Evolutionary conservation across 805 yeast genomes (phyloP), one percentile per base, ranked within the genome.

Genomic region (Candida montana): DNA sequence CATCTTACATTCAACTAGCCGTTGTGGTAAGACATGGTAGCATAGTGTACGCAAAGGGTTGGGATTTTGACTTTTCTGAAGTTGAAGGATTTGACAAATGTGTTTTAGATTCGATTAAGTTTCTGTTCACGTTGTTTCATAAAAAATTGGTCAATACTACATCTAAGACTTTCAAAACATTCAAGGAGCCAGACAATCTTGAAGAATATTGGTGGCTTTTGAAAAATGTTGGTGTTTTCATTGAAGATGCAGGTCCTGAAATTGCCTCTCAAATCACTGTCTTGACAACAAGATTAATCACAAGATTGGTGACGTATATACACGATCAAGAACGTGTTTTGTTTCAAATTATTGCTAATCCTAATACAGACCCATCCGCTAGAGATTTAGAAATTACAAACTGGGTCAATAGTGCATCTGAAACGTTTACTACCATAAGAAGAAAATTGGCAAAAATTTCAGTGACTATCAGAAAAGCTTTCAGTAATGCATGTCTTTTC

Each of bases 151-250:
- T 88, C 36, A 95, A 88, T 51, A 78, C 89, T 44, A 80, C 89
- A 0, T 74, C 77, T 42, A 71, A 77, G 4, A 75, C 83, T 12
- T 85, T 86, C 64, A 75, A 89, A 51, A 84, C 95, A 0, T 87
- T 86, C 61, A 87, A 87, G 54, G 97, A 87, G 54, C 90, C 96
- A 1, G 99, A 91, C 51, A 89, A 84, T 55, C 67, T 93, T 37
- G 95, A 88, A 54, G 76, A 72, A 40, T 85, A 85, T 33, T 93
- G 95, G 90, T 71, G 74, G 24, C 80, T 82, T 51, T 67, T 93
- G 49, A 84, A 77, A 51, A 79, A 80, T 51, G 72, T 87, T 28
- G 96, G 97, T 12, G 76, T 74, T 46, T 81, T 74, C 51, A 74
- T 93, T 23, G 89, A 84, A 32, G 84, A 87, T 6, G 91, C 95